Conservation (phyloP, 306 rosid species). For the Pterocarpus santalinus region DNA sequence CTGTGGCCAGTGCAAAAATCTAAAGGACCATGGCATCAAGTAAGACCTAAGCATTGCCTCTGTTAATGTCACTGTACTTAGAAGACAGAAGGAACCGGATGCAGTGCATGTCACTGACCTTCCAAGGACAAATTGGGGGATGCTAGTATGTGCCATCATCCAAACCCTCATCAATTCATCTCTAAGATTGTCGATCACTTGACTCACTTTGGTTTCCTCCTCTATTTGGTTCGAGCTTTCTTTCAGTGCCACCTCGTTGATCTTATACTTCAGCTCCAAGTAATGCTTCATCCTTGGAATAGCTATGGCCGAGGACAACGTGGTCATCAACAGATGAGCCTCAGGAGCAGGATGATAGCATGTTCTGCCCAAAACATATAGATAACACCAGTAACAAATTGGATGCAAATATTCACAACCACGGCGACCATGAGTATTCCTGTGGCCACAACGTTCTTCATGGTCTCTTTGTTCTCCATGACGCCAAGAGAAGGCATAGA, state of each 20-base stretch:
- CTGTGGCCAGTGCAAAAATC: conserved; percentile 73
- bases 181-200: conserved; percentile 46
- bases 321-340: conserved; percentile 68
- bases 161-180: conserved; percentile 64
- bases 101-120: conserved; percentile 90
- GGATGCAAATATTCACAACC: conserved; percentile 77
- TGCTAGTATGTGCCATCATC: conserved; percentile 89
- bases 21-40: conserved; percentile 62
- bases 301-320: conserved; percentile 63
- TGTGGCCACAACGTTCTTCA: conserved; percentile 74
- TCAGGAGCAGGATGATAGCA: conserved; percentile 59
- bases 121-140: conserved; percentile 90
- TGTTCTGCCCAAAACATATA: conserved; percentile 79
- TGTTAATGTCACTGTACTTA: conserved; percentile 64
- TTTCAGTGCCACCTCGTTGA: conserved; percentile 53
- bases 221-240: conserved; percentile 42
- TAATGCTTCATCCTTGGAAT: conserved; percentile 69
- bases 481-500: conserved; percentile 88
- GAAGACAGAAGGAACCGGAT: conserved; percentile 81
- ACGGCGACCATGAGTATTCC: conserved; percentile 79
- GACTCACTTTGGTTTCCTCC: not conserved
- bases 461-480: conserved; percentile 69
- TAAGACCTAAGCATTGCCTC: conserved; percentile 73
- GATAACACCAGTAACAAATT: conserved; percentile 84
- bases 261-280: conserved; percentile 61